A percentile compares a stretch with the other conserved stretches of the same genome.
These are phyloP conservation scores for Leishmania tropica DNA, from an alignment of 208 protist genomes.

Conservation along the genomic window DNA sequence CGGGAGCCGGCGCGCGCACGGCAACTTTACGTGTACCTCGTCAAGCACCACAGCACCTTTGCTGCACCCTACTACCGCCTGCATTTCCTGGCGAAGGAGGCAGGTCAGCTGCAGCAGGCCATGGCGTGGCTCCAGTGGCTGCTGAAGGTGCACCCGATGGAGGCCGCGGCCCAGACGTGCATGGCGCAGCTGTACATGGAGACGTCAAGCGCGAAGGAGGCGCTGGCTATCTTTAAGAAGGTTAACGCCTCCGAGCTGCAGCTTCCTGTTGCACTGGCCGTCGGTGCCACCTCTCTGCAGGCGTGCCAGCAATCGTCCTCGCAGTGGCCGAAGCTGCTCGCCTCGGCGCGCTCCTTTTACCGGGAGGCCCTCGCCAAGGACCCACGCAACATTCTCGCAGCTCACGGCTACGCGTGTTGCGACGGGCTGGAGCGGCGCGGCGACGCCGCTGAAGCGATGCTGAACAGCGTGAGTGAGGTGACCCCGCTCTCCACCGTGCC, in stretches of 20 bases:
- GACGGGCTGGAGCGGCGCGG: constrained; percentile 61
- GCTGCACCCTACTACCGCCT: constrained; percentile 75
- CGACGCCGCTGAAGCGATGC: constrained; percentile 67
- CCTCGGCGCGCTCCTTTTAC: constrained; percentile 56
- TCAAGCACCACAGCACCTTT: constrained; percentile 81
- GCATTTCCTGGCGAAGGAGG: constrained; percentile 58
- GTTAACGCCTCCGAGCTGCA: constrained; percentile 35
- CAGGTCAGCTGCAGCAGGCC: constrained; percentile 59
- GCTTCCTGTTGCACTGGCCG: constrained; percentile 54
- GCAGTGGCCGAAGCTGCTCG: constrained; percentile 44
- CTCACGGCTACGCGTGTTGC: constrained; percentile 87
- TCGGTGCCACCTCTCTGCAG: constrained; percentile 68
- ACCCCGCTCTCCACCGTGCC: constrained; percentile 61
- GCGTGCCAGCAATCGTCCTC: constrained; percentile 61
- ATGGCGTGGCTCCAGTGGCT: constrained; percentile 83
- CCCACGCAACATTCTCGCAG: constrained; percentile 72
- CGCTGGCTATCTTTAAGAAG: constrained; percentile 50
- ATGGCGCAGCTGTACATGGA: constrained; percentile 70
- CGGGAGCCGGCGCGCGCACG: constrained; percentile 43
- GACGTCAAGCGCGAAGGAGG: constrained; percentile 37
- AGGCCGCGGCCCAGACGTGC: constrained; percentile 54
- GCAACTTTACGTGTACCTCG: constrained; percentile 78
- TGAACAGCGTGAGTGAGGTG: constrained; percentile 76
- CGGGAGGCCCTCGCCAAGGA: constrained; percentile 60
- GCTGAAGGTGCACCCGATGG: constrained; percentile 60